These are phyloP conservation scores for Lactarius psammicola DNA, from an alignment of 768 basidiomycete genomes.

Conservation along the genomic window DNA sequence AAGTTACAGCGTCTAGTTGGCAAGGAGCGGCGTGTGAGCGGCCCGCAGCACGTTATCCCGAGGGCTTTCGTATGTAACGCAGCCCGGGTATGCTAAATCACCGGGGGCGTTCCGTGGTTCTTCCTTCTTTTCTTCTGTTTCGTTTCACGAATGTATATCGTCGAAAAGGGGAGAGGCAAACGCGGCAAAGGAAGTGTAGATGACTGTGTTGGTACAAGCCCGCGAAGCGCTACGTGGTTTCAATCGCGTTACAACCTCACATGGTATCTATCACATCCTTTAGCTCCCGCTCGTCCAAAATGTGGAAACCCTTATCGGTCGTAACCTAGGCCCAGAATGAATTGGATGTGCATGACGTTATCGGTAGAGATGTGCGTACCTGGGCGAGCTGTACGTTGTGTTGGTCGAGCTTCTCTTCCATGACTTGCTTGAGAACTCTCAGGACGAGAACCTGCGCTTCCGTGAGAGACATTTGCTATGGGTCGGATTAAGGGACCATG, in stretches of 20 bases:
- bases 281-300: constrained; percentile 74
- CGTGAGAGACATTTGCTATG: constrained; percentile 85
- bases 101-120: not conserved
- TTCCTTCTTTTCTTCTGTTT: not conserved
- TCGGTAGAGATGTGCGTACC: constrained; percentile 42
- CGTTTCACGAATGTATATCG: not conserved
- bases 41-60: not conserved
- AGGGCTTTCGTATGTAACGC: not conserved
- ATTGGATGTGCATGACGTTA: not conserved
- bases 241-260: constrained; percentile 41
- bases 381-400: constrained; percentile 98
- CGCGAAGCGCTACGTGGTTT: constrained; percentile 1
- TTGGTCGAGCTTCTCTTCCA: constrained; percentile 99
- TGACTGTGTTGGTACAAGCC: constrained; percentile 13
- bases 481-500: constrained; percentile 5
- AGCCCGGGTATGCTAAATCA: not conserved
- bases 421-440: constrained; percentile 94
- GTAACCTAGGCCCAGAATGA: constrained; percentile 63
- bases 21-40: not conserved
- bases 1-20: not conserved
- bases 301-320: constrained; percentile 77
- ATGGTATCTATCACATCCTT: constrained; percentile 84
- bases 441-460: constrained; percentile 88
- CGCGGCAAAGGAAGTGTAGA: not conserved
- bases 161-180: not conserved